Evolutionary conservation across 208 protist genomes (phyloP), one percentile per base, ranked within the genome.

Genomic region (Balamuthia mandrillaris): DNA sequence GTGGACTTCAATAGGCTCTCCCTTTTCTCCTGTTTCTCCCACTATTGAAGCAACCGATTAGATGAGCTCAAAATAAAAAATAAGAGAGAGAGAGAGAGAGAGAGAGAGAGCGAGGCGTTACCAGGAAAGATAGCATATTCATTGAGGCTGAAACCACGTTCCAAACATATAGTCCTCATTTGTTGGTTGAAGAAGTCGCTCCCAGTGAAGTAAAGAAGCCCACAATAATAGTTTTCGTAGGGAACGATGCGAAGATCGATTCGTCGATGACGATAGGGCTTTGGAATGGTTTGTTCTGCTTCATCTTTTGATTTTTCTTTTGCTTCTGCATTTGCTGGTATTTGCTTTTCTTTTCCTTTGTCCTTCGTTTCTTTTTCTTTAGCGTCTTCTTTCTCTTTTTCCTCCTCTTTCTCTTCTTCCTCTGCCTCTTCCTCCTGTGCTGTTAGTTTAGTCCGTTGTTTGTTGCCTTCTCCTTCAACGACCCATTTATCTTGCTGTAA

Each of bases 111-210:
- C 3, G 14, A 7, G 12, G 1, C 12, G 29, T 1, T 63, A 63
- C 56, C 56, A 31, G 56, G 60, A 18, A 51, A 78, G 3, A 88
- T 58, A 18, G 51, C 51, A 31, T 86, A 86, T 35, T 88, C 85
- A 27, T 39, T 70, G 21, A 88, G 45, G 31, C 78, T 86, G 44
- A 72, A 88, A 6, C 85, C 85, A 1, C 61, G 44, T 4, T 51
- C 29, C 29, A 86, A 37, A 2, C 60, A 56, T 27, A 86, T 37
- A 7, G 4, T 66, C 18, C 61, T 45, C 60, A 86, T 81, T 47
- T 86, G 74, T 45, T 77, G 72, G 65, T 88, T 88, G 39, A 88
- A 88, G 74, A 84, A 81, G 79, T 86, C 85, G n/a, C 60, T 81
- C 9, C 85, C 85, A 21, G 86, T 88, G 21, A 60, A 63, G 9